These are phyloP conservation scores for Leishmania tarentolae DNA, from an alignment of 208 protist genomes.

Conservation along the genomic window DNA sequence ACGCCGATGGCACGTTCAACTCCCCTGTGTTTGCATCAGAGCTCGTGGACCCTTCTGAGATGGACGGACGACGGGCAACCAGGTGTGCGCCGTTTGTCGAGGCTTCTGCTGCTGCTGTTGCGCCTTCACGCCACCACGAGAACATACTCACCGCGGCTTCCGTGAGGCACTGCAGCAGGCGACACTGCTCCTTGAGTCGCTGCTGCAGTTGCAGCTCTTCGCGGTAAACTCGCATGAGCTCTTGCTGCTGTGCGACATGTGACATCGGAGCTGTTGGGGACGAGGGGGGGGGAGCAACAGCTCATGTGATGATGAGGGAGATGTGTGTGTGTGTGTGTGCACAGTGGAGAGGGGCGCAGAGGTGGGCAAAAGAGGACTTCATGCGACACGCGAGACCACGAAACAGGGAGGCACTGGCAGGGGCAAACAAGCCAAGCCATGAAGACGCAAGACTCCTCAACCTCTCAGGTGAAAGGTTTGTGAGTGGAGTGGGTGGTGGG, in stretches of 20 bases:
- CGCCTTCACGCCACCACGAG: slow-evolving; percentile 24
- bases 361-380: not conserved
- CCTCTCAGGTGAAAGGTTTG: not conserved
- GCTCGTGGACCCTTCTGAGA: not conserved
- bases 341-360: not conserved
- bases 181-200: slow-evolving; percentile 18
- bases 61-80: not conserved
- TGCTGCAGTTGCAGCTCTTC: slow-evolving; percentile 25
- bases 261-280: slow-evolving; percentile 1
- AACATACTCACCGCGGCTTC: slow-evolving; percentile 12
- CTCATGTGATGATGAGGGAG: not conserved
- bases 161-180: slow-evolving; percentile 19
- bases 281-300: not conserved
- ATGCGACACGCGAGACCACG: not conserved
- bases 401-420: not conserved
- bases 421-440: not conserved
- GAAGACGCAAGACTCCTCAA: not conserved
- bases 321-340: not conserved
- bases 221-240: slow-evolving; percentile 20
- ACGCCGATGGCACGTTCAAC: not conserved
- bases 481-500: not conserved
- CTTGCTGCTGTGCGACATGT: slow-evolving; percentile 6
- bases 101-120: slow-evolving; percentile 3
- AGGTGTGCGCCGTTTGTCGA: not conserved
- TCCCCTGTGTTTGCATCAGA: not conserved